Conservation (phyloP, 2,329 filamentous ascomycete species). For the Trichoderma polysporum region DNA sequence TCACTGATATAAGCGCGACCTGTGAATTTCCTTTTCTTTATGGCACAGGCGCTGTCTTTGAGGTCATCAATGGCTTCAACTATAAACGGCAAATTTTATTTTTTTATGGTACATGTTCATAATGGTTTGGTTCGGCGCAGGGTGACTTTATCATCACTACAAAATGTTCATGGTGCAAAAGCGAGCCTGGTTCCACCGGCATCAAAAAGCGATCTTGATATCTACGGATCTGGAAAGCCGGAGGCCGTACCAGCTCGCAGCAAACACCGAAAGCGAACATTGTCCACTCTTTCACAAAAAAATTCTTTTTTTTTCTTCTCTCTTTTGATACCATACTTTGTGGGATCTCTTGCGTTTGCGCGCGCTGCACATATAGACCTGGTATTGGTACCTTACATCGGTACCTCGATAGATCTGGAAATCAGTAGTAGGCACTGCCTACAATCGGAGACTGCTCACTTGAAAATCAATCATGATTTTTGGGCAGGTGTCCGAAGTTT, state of each 20-base stretch:
- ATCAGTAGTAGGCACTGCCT: slow-evolving; percentile 18
- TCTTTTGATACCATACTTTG: slow-evolving; percentile 15
- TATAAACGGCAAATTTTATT: slow-evolving; percentile 17
- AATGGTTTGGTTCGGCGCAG: slow-evolving; percentile 37
- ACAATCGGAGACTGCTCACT: neutral
- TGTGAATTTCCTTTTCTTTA: neutral
- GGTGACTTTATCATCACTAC: slow-evolving; percentile 19
- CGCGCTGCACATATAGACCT: slow-evolving; percentile 23
- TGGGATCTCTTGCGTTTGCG: slow-evolving; percentile 18
- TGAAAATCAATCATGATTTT: neutral
- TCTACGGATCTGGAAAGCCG: neutral
- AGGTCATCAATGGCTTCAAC: slow-evolving; percentile 8
- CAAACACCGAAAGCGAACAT: neutral
- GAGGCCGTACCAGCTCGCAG: neutral
- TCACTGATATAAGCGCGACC: neutral
- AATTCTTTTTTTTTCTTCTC: neutral
- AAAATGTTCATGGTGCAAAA: slow-evolving; percentile 12
- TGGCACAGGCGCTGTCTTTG: neutral
- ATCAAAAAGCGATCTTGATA: neutral
- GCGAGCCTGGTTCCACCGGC: neutral
- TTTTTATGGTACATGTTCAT: slow-evolving; percentile 33
- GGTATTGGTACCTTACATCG: slow-evolving; percentile 21
- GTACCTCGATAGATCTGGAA: slow-evolving; percentile 23
- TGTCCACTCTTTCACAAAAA: slow-evolving; percentile 9
- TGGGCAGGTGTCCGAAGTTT: neutral